Conservation (phyloP, 768 basidiomycete species). For the Calocera cornea region DNA sequence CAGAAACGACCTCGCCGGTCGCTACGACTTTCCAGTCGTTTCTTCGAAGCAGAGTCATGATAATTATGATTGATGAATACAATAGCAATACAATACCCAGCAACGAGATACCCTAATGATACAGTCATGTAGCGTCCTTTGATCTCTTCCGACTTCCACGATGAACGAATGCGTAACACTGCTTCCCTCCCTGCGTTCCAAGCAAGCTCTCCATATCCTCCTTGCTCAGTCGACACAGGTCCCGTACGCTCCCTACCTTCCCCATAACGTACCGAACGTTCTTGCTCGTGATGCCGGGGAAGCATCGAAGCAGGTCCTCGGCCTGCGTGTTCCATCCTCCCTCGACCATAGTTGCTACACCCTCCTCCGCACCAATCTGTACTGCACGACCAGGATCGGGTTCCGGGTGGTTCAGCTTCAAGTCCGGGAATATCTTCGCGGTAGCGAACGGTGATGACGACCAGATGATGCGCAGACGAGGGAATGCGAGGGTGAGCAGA, state of each 20-base stretch:
- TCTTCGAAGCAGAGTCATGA: not conserved
- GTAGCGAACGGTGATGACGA: constrained; percentile 90
- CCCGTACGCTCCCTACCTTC: constrained; percentile 61
- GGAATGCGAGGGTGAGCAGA: constrained; percentile 78
- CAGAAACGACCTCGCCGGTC: not conserved
- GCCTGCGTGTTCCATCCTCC: constrained; percentile 45
- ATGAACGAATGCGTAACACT: constrained; percentile 73
- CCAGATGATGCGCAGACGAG: constrained; percentile 89
- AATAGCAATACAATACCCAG: not conserved
- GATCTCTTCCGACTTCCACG: constrained; percentile 28
- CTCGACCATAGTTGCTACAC: constrained; percentile 51
- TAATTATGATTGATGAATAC: not conserved
- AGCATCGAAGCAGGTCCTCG: constrained; percentile 65
- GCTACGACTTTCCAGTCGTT: not conserved
- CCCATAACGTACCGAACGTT: constrained; percentile 76
- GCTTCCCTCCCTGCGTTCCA: constrained; percentile 67
- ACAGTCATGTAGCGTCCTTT: not conserved
- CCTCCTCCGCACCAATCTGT: constrained; percentile 66
- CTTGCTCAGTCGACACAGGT: constrained; percentile 52
- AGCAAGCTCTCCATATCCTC: constrained; percentile 55
- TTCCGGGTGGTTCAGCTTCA: constrained; percentile 66
- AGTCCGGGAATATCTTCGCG: constrained; percentile 80
- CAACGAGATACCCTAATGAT: not conserved
- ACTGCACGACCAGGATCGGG: constrained; percentile 69
- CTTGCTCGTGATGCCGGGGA: constrained; percentile 77